Evolutionary conservation across 345 rosid genomes (phyloP), one percentile per base, ranked within the genome.

Genomic region (Viola odorata): DNA sequence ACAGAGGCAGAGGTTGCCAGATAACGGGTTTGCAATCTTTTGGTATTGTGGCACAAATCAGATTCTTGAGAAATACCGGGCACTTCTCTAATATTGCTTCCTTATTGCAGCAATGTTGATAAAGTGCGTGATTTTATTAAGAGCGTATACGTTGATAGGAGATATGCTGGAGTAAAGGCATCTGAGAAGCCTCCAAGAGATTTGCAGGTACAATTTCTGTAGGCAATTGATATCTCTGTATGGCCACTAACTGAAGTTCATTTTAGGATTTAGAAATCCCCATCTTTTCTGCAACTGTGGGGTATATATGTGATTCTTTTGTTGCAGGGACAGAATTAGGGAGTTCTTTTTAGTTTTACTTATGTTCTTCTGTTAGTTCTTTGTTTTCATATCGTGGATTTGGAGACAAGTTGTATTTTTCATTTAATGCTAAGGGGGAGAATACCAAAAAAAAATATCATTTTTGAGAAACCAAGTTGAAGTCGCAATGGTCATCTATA

Each of bases 111-210:
- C 71, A 88, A 86, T 41, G 84, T 66, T 56, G 83, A 80, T 16
- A 86, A 72, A 75, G 83, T 88, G 68, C 86, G 97, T 9, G 95
- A 90, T 52, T 90, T 94, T 76, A 94, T 94, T 75, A 94, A 84
- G 80, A 73, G 45, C 61, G 87, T 88, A 41, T 94, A 94, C 71
- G 88, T 83, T 57, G 91, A 94, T 66, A 88, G 66, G 78, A 84
- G 73, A 73, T 90, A 86, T 76, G 91, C 86, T 45, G 89, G 95
- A 58, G 87, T 75, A 67, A 83, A 69, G 69, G 72, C 54, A 60
- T 64, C 81, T 17, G 87, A 90, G 70, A 85, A 83, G 80, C 97
- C 84, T 75, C 84, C 85, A 4, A 80, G 78, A 72, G 91, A 89
- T 73, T 54, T 66, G 49, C 96, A 86, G 97, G 97, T 76, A 77